A percentile compares a stretch with the other conserved stretches of the same genome.
Conservation (phyloP, 305 asterid species). For the Stenogyne calaminthoides region DNA sequence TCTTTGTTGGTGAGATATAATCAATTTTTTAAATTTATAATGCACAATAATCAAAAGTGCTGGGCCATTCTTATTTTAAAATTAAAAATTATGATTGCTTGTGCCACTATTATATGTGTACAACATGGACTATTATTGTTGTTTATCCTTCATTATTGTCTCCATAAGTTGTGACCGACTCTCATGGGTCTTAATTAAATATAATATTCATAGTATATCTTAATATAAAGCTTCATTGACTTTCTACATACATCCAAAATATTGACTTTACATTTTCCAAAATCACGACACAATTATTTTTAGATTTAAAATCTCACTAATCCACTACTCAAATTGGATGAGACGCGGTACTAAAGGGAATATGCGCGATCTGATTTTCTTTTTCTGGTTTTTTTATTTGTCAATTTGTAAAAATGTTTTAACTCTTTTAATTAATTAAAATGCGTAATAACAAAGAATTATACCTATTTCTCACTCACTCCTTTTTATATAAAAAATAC, state of each 20-base stretch:
- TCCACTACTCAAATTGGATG: not conserved
- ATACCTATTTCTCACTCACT: not conserved
- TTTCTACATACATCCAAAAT: constrained; percentile 27
- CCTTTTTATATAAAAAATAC: too few relatives aligned
- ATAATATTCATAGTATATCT: not conserved
- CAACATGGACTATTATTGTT: not conserved
- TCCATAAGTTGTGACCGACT: constrained; percentile 8
- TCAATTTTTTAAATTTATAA: not conserved
- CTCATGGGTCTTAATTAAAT: not conserved
- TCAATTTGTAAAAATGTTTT: not conserved
- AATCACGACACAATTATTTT: not conserved
- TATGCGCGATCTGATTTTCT: not conserved
- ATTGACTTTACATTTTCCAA: constrained; percentile 6
- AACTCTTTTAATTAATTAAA: not conserved
- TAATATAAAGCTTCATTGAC: constrained; percentile 24
- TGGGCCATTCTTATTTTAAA: not conserved
- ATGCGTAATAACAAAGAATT: not conserved
- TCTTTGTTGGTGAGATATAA: too few relatives aligned
- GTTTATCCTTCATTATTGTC: too few relatives aligned
- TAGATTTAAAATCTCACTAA: not conserved
- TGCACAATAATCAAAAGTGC: not conserved
- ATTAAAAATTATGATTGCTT: not conserved
- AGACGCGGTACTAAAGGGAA: not conserved
- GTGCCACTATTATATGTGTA: not conserved
- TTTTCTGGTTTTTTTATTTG: not conserved